phyloP scores from a whole-genome alignment of 805 yeast genomes.

The Kazachstania psychrophila region DNA sequence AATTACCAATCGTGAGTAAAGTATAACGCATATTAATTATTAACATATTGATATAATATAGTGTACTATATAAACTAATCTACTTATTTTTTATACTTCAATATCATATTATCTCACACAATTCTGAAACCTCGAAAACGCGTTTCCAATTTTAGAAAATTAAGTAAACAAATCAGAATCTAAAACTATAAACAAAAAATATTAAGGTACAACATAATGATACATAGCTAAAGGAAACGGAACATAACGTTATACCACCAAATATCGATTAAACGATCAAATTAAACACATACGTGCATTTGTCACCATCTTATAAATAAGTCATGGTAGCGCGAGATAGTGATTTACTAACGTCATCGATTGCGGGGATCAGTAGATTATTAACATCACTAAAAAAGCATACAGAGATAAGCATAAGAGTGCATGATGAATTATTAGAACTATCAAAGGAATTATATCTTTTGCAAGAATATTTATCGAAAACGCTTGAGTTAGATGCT shows the following conservation, averaged over 20 bases:
- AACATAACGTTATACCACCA: neutral
- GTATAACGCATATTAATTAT: constrained; percentile 2
- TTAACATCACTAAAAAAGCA: neutral
- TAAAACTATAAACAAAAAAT: too few species aligned
- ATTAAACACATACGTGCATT: constrained; percentile 1
- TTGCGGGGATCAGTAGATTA: too few species aligned
- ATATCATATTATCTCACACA: too few species aligned
- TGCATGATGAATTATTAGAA: neutral
- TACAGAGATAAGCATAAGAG: neutral
- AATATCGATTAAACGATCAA: neutral
- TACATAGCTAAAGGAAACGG: neutral
- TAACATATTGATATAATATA: neutral
- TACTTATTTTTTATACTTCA: too few species aligned
- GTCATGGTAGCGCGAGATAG: too few species aligned
- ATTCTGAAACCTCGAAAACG: too few species aligned
- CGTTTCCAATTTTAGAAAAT: neutral
- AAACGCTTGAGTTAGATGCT: neutral
- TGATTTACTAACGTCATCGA: too few species aligned
- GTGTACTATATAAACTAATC: neutral
- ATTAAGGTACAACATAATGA: neutral
- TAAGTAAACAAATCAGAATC: neutral
- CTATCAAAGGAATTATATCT: neutral
- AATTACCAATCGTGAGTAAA: neutral
- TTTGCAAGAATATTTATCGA: neutral
- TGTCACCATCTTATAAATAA: too few species aligned